phyloP scores from a whole-genome alignment of 805 yeast species.

The Starmerella cellae region DNA sequence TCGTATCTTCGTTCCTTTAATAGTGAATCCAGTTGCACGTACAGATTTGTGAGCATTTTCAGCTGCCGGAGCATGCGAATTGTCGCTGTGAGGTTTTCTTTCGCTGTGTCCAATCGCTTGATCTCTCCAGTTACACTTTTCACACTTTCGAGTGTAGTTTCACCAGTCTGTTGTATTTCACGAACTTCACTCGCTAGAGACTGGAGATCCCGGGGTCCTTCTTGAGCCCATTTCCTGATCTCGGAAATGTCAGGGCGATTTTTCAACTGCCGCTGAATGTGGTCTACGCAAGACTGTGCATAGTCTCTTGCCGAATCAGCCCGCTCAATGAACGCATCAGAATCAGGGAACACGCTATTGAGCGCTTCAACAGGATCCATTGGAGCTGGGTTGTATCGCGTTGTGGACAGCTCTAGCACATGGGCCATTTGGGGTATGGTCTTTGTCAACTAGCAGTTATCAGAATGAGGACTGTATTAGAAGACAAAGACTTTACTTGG shows the following conservation, averaged over 20 bases:
- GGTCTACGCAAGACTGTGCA: constrained; percentile 38
- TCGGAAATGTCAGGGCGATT: constrained; percentile 30
- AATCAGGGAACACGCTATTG: constrained; percentile 37
- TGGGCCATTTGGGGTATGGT: no score
- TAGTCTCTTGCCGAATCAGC: constrained; percentile 40
- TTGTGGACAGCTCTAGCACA: no score
- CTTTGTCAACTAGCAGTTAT: no score
- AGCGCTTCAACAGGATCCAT: constrained; percentile 42
- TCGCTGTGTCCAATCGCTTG: constrained; percentile 64
- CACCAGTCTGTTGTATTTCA: constrained; percentile 16
- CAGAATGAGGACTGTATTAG: no score
- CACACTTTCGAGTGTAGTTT: constrained; percentile 17
- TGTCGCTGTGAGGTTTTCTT: constrained; percentile 66
- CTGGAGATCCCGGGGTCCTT: constrained; percentile 26
- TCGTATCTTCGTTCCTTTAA: constrained; percentile 35
- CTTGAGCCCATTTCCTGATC: constrained; percentile 19
- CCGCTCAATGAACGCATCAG: constrained; percentile 35
- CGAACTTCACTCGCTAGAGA: constrained; percentile 19
- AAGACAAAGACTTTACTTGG: no score
- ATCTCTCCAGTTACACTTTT: constrained; percentile 57
- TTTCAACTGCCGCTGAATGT: constrained; percentile 36
- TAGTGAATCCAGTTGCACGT: constrained; percentile 42
- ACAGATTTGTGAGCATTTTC: constrained; percentile 72
- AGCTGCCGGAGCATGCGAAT: constrained; percentile 79
- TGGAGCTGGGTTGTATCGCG: no score